Evolutionary conservation across 257 asterid species (phyloP).

Genomic region (Craterostigma plantagineum): DNA sequence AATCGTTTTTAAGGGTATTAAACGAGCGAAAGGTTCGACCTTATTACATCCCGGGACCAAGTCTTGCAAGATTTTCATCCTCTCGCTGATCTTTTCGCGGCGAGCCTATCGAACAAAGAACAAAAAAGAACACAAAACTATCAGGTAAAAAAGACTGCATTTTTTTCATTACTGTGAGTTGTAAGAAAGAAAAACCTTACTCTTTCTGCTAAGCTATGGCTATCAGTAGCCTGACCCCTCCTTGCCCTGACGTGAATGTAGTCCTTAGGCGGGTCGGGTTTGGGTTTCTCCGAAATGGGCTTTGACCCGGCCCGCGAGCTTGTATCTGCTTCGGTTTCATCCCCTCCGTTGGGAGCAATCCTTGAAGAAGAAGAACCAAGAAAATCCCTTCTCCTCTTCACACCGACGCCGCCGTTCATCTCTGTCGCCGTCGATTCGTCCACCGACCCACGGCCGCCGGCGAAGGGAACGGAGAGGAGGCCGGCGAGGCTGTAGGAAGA

Average conservation of each 20-base stretch:
- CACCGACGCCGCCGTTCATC: constrained; percentile 35
- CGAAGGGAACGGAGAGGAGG: constrained; percentile 49
- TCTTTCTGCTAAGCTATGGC: constrained; percentile 92
- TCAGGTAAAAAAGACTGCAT: not conserved
- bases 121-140: constrained; percentile 11
- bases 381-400: constrained; percentile 31
- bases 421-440: constrained; percentile 69
- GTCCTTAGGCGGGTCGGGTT: constrained; percentile 68
- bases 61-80: constrained; percentile 92
- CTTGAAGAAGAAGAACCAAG: no score
- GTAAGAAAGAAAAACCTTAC: constrained; percentile 20
- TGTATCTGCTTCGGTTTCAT: constrained; percentile 33
- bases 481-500: constrained; percentile 57
- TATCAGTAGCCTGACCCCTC: constrained; percentile 96
- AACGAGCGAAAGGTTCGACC: no score
- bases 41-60: constrained; percentile 93
- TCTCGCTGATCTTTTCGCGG: constrained; percentile 86
- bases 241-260: constrained; percentile 91
- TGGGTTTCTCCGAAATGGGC: constrained; percentile 29
- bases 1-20: no score
- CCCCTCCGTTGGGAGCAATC: no score
- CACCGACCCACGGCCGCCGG: constrained; percentile 18
- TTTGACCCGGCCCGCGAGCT: constrained; percentile 33
- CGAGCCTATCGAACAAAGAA: constrained; percentile 63
- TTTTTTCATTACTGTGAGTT: constrained; percentile 3